Percentiles rank a stretch among this genome's conserved stretches.
Evolutionary conservation across 1,139 yeast genomes (phyloP).

Genomic region (Candida buenavistaensis): DNA sequence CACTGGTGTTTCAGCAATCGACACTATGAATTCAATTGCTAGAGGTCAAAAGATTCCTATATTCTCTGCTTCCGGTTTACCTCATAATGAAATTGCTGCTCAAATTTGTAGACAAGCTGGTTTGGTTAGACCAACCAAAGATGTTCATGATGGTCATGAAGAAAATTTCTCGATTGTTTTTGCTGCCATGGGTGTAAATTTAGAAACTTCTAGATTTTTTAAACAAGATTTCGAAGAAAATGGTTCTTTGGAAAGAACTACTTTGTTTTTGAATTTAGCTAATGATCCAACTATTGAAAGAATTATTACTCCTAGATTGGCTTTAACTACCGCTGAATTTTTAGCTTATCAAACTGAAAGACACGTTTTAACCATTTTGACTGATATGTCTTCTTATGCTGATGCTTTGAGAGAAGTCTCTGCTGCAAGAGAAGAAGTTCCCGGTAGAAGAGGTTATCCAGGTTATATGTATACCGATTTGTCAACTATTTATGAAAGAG

Average conservation of each 20-base stretch:
- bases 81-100: conserved; percentile 99
- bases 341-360: conserved; percentile 98
- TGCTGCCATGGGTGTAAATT: conserved; percentile 75
- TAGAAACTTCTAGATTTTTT: conserved; percentile 55
- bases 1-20: conserved; percentile 97
- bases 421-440: conserved; percentile 99
- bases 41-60: conserved; percentile 99
- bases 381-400: conserved; percentile 99
- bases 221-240: conserved; percentile 99
- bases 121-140: conserved; percentile 97
- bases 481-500: conserved; percentile 98
- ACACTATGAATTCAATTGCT: conserved; percentile 99
- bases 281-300: conserved; percentile 99
- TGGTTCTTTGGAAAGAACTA: conserved; percentile 96
- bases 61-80: conserved; percentile 98
- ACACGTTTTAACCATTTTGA: conserved; percentile 94
- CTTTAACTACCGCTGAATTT: conserved; percentile 98
- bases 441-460: conserved; percentile 99
- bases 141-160: conserved; percentile 99
- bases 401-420: conserved; percentile 99
- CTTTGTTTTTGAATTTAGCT: conserved; percentile 94
- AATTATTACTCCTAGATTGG: conserved; percentile 98
- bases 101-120: conserved; percentile 99
- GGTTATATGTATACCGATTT: conserved; percentile 99
- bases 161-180: conserved; percentile 98